Evolutionary conservation across 2,329 filamentous ascomycete species (phyloP), one percentile per base, ranked within the genome.

Genomic region (Anthostomella pinea): DNA sequence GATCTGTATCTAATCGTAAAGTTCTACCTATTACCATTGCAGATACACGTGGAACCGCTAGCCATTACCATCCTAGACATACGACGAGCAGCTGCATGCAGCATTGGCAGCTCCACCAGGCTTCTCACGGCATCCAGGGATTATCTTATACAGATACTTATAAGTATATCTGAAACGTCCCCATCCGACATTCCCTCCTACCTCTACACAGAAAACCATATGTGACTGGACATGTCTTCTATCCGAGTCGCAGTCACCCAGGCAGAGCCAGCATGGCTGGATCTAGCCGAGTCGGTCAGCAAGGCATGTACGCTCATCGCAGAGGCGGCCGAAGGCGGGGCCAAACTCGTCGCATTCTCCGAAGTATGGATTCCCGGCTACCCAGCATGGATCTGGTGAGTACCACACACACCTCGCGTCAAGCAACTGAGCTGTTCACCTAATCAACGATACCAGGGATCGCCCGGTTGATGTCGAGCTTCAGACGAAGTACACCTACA

Each of bases 261-360:
- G 47, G 65, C 69, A 7, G 75, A 79, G 49, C 73, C 74, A 0
- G 63, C 60, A 8, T 79, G 72, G 71, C 60, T 77, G 4, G 69
- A 79, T 43, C 60, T 78, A 3, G 51, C 61, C 6, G 67, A 46
- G 1, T 59, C 64, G 0, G 64, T 77, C 3, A 48, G 62, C 2
- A 77, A 77, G 53, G 72, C 73, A 4, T 65, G 66, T 44, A 41
- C 46, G 0, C 57, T 78, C 38, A 75, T 79, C 35, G 47, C 53
- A 16, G 68, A 77, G 43, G 75, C 74, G 1, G 67, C 67, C 6
- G 34, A 47, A 1, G 63, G 67, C 11, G 68, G 66, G 1, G 70
- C 69, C 0, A 62, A 69, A 27, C 53, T 80, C 3, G 56, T 79
- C n/a, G 58, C 62, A 1, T 71, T 72, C 28, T 60, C 68, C 2